Base-by-base conservation (phyloP, 2,329 filamentous ascomycete genomes). In the Orbilia brochopaga region DNA sequence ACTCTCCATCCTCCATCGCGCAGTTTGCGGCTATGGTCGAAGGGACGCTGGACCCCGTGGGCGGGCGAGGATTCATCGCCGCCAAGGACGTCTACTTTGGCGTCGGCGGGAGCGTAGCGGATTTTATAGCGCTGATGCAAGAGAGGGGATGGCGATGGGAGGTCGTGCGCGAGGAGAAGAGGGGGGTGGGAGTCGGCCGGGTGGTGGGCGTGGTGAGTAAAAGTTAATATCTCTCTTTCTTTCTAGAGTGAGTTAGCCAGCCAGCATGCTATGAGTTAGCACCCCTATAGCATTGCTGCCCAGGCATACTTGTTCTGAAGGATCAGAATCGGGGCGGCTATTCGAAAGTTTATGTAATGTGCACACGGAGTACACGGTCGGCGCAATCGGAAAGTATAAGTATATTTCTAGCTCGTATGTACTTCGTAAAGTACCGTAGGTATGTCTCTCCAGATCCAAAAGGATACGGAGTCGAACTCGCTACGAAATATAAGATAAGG, bases 41-140 rank as follows among this genome's bases (percentile, higher is more conserved):
- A 46, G 80, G 80, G 2, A 80, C 90, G 15, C 80, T 92, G 50
- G 77, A 82, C 19, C 79, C 80, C 55, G 82, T 87, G 55, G 81
- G 82, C 56, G 85, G 86, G 0, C 84, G 84, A 54, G 87, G 88
- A 0, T 81, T 91, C 19, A 84, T 93, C 3, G 90, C 85, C 1
- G 90, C 90, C 0, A 94, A 94, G 81, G 85, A 86, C 74, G 83
- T 92, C 10, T 94, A 94, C 79, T 94, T 94, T 79, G 90, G 90
- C 1, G 90, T 94, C 3, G 90, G 90, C 0, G 90, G 90, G 0
- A 92, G 90, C 19, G 83, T 94, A 21, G 88, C 91, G 78, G 90
- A 90, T 74, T 91, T 94, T 75, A 81, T 87, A 2, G 40, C 44
- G n/a, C 46, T 63, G 1, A 52, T 76, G 11, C 35, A 67, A 30